Conservation (phyloP, 441 rosid species). For the Syzygium syzygioides region DNA sequence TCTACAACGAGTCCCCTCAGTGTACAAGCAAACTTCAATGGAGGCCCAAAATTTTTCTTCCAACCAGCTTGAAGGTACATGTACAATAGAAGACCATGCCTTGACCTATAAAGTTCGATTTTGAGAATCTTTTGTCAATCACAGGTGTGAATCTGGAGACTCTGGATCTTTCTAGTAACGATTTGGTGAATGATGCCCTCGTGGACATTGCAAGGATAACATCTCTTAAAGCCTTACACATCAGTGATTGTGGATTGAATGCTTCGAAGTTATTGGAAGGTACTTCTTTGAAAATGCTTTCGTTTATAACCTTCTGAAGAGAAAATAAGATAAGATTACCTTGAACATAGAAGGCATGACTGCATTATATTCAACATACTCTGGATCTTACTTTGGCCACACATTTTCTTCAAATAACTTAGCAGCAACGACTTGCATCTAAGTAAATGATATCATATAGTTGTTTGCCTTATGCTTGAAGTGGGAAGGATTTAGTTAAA, state of each 20-base stretch:
- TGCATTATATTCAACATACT: not conserved
- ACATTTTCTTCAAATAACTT: not conserved
- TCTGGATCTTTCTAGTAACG: accelerated
- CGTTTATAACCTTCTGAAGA: not conserved
- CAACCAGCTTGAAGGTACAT: not conserved
- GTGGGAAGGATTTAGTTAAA: not conserved
- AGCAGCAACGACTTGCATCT: no score
- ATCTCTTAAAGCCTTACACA: not conserved
- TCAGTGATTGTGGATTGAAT: accelerated
- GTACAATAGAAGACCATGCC: not conserved
- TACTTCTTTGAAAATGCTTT: not conserved
- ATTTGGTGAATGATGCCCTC: not conserved
- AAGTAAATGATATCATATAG: no score
- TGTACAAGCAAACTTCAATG: not conserved
- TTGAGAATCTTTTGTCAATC: not conserved
- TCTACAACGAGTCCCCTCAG: not conserved
- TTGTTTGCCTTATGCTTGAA: not conserved
- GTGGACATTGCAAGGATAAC: not conserved
- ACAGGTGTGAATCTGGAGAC: not conserved
- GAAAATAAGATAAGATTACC: not conserved
- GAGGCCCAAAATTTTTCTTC: not conserved
- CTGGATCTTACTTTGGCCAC: not conserved
- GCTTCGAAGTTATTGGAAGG: not conserved
- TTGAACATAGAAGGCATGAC: not conserved
- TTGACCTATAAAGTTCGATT: not conserved